Evolutionary conservation across 176 grass and related monocot species (phyloP).

Genomic region (Ampelocalamus luodianensis): DNA sequence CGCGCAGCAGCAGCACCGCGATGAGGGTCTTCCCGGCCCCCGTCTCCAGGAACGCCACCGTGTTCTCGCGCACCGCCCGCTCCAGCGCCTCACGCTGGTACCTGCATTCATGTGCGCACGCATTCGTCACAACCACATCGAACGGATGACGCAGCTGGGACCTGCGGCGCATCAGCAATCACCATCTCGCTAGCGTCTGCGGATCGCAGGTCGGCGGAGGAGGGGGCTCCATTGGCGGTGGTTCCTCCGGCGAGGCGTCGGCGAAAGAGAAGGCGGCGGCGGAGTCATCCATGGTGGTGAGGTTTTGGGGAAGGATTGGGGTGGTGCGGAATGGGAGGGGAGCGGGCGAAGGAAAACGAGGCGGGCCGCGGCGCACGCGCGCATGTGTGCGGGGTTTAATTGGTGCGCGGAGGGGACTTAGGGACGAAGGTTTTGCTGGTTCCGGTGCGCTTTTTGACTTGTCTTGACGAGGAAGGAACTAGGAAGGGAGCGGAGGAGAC

Average conservation of each 20-base stretch:
- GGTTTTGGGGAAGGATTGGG: not conserved
- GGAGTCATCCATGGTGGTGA: conserved; percentile 14
- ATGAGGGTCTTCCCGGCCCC: conserved; percentile 86
- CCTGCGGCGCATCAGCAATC: not conserved
- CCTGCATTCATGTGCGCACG: conserved; percentile 31
- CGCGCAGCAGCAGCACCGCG: conserved; percentile 74
- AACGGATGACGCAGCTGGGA: not conserved
- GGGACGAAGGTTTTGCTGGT: not conserved
- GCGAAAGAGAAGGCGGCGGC: not conserved
- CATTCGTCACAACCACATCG: not conserved
- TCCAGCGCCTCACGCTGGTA: conserved; percentile 92
- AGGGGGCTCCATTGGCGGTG: not conserved
- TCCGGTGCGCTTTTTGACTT: not conserved
- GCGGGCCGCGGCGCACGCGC: not conserved
- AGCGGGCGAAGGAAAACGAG: not conserved
- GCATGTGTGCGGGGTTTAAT: not conserved
- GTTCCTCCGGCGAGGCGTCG: not conserved
- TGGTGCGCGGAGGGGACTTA: not conserved
- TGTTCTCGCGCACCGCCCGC: conserved; percentile 68
- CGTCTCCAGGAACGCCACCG: conserved; percentile 73
- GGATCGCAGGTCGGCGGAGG: not conserved
- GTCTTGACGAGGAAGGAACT: not conserved
- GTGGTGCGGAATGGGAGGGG: not conserved
- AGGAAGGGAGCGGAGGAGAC: not conserved
- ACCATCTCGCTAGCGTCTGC: conserved; percentile 50